Conservation (phyloP, 441 rosid species). For the Bruguiera hainesii region DNA sequence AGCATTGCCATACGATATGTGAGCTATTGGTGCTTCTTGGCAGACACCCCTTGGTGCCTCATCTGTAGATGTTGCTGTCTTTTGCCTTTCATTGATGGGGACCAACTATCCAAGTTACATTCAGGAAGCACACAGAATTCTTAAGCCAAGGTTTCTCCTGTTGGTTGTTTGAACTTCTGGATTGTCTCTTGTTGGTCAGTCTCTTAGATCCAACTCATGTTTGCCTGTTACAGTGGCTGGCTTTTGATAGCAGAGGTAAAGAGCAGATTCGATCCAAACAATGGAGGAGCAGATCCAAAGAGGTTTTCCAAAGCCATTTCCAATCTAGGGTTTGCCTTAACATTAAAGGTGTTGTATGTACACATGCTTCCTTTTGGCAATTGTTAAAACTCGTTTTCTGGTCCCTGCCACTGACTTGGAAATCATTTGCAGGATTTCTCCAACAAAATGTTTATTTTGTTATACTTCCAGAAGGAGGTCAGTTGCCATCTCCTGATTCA, state of each 20-base stretch:
- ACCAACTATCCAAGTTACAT: constrained; percentile 71
- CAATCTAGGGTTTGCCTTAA: constrained; percentile 64
- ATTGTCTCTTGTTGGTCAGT: neutral
- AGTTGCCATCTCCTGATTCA: constrained; percentile 6
- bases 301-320: constrained; percentile 62
- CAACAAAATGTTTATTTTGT: constrained; percentile 78
- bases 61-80: constrained; percentile 74
- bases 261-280: constrained; percentile 89
- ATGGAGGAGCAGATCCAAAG: constrained; percentile 80
- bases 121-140: constrained; percentile 78
- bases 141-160: constrained; percentile 63
- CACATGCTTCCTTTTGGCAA: neutral
- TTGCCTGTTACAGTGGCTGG: constrained; percentile 57
- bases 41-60: constrained; percentile 69
- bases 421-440: constrained; percentile 60
- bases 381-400: no score
- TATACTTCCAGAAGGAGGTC: constrained; percentile 82
- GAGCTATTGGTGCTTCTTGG: constrained; percentile 19
- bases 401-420: no score
- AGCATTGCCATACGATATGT: constrained; percentile 2
- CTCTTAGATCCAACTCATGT: neutral
- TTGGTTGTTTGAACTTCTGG: constrained; percentile 11
- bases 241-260: constrained; percentile 93
- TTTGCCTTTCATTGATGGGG: constrained; percentile 96
- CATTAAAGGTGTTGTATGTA: constrained; percentile 37